Conservation (phyloP, 805 yeast genomes). For the Kodamaea nitidulidarum region DNA sequence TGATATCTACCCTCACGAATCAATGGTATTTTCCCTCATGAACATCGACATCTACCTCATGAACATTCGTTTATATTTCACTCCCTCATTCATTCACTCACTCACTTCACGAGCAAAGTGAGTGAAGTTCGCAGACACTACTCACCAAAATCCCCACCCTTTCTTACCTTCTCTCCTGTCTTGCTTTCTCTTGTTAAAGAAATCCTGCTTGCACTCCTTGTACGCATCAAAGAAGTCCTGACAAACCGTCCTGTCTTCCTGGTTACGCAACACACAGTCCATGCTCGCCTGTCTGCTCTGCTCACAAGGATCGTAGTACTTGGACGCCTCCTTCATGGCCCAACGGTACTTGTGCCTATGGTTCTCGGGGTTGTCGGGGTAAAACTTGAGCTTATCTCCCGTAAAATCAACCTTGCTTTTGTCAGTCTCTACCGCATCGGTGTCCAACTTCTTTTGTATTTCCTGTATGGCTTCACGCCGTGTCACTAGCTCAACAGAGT, state of each 20-base stretch:
- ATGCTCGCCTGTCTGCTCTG: constrained; percentile 86
- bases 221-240: constrained; percentile 86
- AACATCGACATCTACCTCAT: too few relatives aligned
- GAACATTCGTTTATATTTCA: too few relatives aligned
- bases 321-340: constrained; percentile 71
- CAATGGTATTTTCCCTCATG: too few relatives aligned
- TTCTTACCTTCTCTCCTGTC: constrained; percentile 36
- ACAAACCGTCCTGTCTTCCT: constrained; percentile 61
- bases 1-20: too few relatives aligned
- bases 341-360: constrained; percentile 65
- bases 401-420: constrained; percentile 51
- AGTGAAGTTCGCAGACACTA: not conserved
- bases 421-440: constrained; percentile 30
- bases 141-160: constrained; percentile 43
- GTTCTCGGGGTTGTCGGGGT: constrained; percentile 85
- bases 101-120: too few relatives aligned
- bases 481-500: constrained; percentile 1
- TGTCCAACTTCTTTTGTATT: constrained; percentile 3
- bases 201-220: constrained; percentile 74
- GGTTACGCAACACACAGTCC: constrained; percentile 74
- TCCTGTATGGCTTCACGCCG: not conserved
- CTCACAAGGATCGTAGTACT: constrained; percentile 89
- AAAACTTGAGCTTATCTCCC: constrained; percentile 57
- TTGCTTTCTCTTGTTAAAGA: constrained; percentile 34
- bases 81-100: too few relatives aligned